Percentiles rank a stretch among this genome's conserved stretches.
phyloP scores from a whole-genome alignment of 1,284 basidiomycete species.

The Puccinia polysora region DNA sequence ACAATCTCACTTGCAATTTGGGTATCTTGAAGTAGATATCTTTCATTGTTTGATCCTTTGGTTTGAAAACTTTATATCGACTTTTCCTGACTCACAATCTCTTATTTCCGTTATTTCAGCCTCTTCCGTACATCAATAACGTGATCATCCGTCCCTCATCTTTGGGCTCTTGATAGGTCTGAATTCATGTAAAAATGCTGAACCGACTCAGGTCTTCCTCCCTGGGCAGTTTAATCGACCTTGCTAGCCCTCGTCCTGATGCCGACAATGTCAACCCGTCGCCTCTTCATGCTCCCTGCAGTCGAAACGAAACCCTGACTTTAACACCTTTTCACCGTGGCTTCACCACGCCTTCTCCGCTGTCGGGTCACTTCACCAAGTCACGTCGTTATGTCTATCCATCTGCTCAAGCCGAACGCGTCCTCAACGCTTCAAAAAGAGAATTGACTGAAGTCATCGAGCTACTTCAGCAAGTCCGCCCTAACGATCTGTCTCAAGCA shows the following conservation, averaged over 20 bases:
- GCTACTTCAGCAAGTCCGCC: constrained; percentile 35
- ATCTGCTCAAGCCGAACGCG: constrained; percentile 29
- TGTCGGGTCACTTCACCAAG: constrained; percentile 3
- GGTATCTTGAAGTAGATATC: too few relatives aligned
- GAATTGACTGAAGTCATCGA: constrained; percentile 37
- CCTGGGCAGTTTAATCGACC: constrained; percentile 27
- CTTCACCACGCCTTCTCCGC: constrained; percentile 11
- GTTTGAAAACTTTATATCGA: too few relatives aligned
- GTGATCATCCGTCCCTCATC: too few relatives aligned
- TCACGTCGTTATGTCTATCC: neutral
- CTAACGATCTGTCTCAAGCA: constrained; percentile 40
- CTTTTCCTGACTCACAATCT: too few relatives aligned
- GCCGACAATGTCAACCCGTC: constrained; percentile 6
- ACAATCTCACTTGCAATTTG: too few relatives aligned
- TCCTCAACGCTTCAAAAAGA: constrained; percentile 20
- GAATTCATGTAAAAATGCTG: constrained; percentile 22
- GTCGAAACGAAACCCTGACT: constrained; percentile 14
- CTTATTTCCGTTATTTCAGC: too few relatives aligned
- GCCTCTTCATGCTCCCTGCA: neutral
- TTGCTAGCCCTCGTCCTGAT: constrained; percentile 32
- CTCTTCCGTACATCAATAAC: too few relatives aligned
- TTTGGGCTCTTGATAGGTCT: too few relatives aligned
- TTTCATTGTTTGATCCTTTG: too few relatives aligned
- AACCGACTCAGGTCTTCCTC: constrained; percentile 39
- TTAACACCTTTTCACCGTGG: constrained; percentile 11